Base-by-base conservation (phyloP, 495 filamentous ascomycete genomes). In the Xylaria castorea region DNA sequence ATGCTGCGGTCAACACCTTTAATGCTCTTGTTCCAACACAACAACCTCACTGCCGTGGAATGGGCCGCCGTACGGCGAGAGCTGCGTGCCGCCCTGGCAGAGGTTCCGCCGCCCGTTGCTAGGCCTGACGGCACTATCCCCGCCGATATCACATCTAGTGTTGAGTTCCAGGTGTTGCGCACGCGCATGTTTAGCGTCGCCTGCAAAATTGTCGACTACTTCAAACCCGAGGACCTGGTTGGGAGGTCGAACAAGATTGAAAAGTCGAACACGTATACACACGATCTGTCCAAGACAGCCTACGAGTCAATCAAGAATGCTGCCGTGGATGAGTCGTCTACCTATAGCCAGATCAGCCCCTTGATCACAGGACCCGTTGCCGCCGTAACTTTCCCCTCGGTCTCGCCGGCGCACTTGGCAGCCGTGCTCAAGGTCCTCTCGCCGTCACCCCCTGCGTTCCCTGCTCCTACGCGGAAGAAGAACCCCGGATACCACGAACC, bases 11-110 rank as follows among this genome's bases (percentile, higher is more conserved):
- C 94, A 48, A 91, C 93, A 22, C 94, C 96, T 58, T 83, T 98
- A 32, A 91, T 97, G 78, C 88, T 99, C 71, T 85, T 98, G 76
- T 95, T 99, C 87, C 95, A 98, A 83, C 96, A 98, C 87, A 97
- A 95, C 87, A 98, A 98, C 81, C 85, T 99, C 65, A 92, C 91
- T 66, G 90, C 94, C 5, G 84, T 86, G 51, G 96, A 99, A 88
- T 97, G 94, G 95, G 86, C 90, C 38, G 90, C 91, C 16, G 89
- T 99, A 70, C 88, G 96, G 67, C 91, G 96, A 68, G 97, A 98
- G 83, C 83, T 99, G 25, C 80, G 81, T 30, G 82, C 82, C 7
- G 94, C 94, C 1, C 80, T 98, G 20, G 77, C 81, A 32, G 92
- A 91, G 65, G 88, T 93, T 3, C 73, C 84, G 0, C 44, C 72